Evolutionary conservation across 1,139 yeast species (phyloP).

Genomic region (Candida glucosophila): DNA sequence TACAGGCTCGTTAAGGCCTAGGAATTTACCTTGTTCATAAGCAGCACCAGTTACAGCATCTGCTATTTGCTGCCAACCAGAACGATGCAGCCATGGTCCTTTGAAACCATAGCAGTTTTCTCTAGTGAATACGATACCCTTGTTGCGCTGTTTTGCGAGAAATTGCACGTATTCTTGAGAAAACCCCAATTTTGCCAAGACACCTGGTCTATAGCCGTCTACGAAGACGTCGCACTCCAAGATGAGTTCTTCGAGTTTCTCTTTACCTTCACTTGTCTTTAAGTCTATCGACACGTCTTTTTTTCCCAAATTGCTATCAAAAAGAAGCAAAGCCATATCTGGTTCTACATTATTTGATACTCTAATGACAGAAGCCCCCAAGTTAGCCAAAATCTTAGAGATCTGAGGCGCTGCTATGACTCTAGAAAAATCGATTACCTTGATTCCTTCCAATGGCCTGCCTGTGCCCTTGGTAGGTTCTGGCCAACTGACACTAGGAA

Average conservation of each 20-base stretch:
- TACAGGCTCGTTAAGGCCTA: slow-evolving; percentile 22
- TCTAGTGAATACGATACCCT: slow-evolving; percentile 21
- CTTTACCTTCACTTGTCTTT: slow-evolving; percentile 15
- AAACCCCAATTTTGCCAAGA: slow-evolving; percentile 18
- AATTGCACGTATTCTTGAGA: slow-evolving; percentile 15
- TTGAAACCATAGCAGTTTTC: slow-evolving; percentile 24
- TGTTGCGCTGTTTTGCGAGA: slow-evolving; percentile 16
- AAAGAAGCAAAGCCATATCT: slow-evolving; percentile 24
- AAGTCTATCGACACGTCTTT: slow-evolving; percentile 19
- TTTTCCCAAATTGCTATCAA: slow-evolving; percentile 23
- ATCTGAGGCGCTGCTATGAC: slow-evolving; percentile 26
- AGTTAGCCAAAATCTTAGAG: slow-evolving; percentile 20
- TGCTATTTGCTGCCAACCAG: slow-evolving; percentile 31
- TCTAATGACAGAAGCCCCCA: slow-evolving; percentile 23
- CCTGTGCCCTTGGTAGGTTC: too few species aligned
- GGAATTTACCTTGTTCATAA: slow-evolving; percentile 19
- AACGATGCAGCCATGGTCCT: slow-evolving; percentile 19
- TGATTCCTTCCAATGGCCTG: slow-evolving; percentile 19
- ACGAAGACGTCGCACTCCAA: slow-evolving; percentile 20
- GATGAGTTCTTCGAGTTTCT: slow-evolving; percentile 14
- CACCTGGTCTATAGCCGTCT: slow-evolving; percentile 23
- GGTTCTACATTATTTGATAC: slow-evolving; percentile 18
- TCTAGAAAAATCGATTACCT: slow-evolving; percentile 22
- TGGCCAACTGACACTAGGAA: slow-evolving; percentile 9
- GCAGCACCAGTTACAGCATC: slow-evolving; percentile 25